Conservation (phyloP, 768 basidiomycete genomes). For the Macrocybe gigantea region DNA sequence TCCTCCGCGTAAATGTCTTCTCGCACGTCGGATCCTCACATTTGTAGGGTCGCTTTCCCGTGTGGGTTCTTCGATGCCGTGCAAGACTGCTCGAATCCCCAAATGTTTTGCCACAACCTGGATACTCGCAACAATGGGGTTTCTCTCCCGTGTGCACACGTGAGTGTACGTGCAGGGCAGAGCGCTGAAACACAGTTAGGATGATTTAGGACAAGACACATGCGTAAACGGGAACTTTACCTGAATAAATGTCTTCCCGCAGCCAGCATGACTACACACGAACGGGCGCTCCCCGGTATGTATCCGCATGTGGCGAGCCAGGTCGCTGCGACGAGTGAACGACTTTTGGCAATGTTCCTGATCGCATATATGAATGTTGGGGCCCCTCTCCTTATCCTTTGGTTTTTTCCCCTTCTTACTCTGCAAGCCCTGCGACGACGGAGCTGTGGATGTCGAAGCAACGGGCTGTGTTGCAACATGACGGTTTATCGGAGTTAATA, state of each 20-base stretch:
- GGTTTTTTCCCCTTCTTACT: slow-evolving; percentile 31
- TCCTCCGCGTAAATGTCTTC: slow-evolving; percentile 84
- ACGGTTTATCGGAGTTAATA: slow-evolving; percentile 32
- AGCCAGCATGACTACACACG: slow-evolving; percentile 62
- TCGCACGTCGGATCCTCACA: slow-evolving; percentile 80
- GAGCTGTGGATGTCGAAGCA: slow-evolving; percentile 46
- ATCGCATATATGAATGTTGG: slow-evolving; percentile 59
- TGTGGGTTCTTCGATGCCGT: slow-evolving; percentile 85
- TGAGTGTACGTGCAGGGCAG: slow-evolving; percentile 82
- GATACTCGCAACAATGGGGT: slow-evolving; percentile 87
- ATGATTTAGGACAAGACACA: slow-evolving; percentile 1
- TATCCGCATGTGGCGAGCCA: slow-evolving; percentile 81
- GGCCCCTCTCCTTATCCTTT: slow-evolving; percentile 39
- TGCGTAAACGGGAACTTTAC: slow-evolving; percentile 29
- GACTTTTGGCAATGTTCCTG: slow-evolving; percentile 72
- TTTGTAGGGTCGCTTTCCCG: slow-evolving; percentile 81
- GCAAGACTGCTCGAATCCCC: slow-evolving; percentile 90
- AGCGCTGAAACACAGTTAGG: slow-evolving; percentile 48
- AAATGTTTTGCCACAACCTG: slow-evolving; percentile 82
- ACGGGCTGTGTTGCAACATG: slow-evolving; percentile 29
- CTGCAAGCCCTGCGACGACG: slow-evolving; percentile 16
- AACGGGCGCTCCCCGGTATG: slow-evolving; percentile 90
- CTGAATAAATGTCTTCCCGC: slow-evolving; percentile 92
- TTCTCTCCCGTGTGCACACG: slow-evolving; percentile 93
- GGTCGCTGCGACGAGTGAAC: slow-evolving; percentile 79